phyloP scores from a whole-genome alignment of 2,329 filamentous ascomycete species.

The Sclerotinia sclerotiorum region DNA sequence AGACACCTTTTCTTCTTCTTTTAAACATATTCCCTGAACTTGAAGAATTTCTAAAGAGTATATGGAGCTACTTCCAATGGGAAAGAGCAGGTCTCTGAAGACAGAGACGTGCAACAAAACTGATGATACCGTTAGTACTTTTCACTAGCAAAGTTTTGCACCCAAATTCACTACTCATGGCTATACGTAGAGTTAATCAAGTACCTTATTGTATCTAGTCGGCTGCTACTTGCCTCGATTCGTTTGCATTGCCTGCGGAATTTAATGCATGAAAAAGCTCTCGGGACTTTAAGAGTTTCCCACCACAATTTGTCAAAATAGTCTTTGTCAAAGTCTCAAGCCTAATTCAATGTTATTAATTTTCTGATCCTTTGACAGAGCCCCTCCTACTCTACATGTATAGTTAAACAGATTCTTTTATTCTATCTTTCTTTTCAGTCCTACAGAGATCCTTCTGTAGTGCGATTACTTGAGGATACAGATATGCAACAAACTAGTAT shows the following conservation, averaged over 20 bases:
- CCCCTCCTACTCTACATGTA: not conserved
- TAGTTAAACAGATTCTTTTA: not conserved
- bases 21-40: not conserved
- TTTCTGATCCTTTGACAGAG: not conserved
- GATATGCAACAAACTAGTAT: no score
- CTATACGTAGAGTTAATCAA: no score
- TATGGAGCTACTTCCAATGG: not conserved
- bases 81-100: not conserved
- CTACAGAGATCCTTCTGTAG: not conserved
- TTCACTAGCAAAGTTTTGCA: not conserved
- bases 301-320: not conserved
- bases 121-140: not conserved
- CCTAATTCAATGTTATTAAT: not conserved
- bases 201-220: no score
- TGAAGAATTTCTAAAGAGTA: not conserved
- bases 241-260: not conserved
- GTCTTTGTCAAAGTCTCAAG: not conserved
- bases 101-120: not conserved
- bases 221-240: not conserved
- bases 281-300: not conserved
- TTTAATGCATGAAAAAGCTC: not conserved
- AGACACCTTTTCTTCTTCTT: no score
- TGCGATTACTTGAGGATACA: not conserved
- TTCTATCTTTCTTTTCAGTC: no score
- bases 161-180: not conserved